A percentile compares a stretch with the other conserved stretches of the same genome.
These are phyloP conservation scores for Pythium scleroteichum DNA, from an alignment of 352 stramenopile species.

Conservation along the genomic window DNA sequence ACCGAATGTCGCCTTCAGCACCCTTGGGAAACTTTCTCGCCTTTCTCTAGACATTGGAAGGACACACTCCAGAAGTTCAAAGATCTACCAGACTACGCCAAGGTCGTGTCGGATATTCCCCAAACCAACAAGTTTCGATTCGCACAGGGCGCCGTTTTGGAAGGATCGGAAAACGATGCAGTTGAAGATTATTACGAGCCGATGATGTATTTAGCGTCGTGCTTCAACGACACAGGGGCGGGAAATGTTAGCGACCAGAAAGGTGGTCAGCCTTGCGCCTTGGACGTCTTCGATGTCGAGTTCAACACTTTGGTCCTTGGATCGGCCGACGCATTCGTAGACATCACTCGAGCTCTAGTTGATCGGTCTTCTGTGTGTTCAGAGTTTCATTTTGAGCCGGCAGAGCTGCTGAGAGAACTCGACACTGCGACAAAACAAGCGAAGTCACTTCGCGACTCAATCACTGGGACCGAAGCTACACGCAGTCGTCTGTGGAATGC, in stretches of 20 bases:
- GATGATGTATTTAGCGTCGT: slow-evolving; percentile 74
- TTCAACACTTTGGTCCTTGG: slow-evolving; percentile 80
- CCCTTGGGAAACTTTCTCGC: slow-evolving; percentile 85
- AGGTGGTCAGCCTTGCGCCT: slow-evolving; percentile 13
- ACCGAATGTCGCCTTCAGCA: slow-evolving; percentile 39
- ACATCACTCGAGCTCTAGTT: slow-evolving; percentile 64
- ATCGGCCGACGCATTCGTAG: slow-evolving; percentile 56
- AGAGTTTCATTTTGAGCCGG: slow-evolving; percentile 39
- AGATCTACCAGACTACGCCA: slow-evolving; percentile 41
- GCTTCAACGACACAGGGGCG: not conserved
- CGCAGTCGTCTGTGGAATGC: slow-evolving; percentile 64
- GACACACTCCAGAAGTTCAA: slow-evolving; percentile 48
- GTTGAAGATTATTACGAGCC: slow-evolving; percentile 73
- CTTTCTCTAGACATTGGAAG: slow-evolving; percentile 70
- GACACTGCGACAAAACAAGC: slow-evolving; percentile 31
- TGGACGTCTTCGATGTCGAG: slow-evolving; percentile 74
- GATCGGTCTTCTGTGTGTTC: slow-evolving; percentile 64
- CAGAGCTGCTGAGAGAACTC: slow-evolving; percentile 52
- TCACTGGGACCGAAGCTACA: slow-evolving; percentile 43
- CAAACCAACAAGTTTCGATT: slow-evolving; percentile 52
- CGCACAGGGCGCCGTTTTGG: slow-evolving; percentile 37
- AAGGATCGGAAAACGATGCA: slow-evolving; percentile 33
- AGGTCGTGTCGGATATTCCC: slow-evolving; percentile 50
- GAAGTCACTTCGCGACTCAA: slow-evolving; percentile 33
- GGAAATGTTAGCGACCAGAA: not conserved